Conservation (phyloP, 2,329 filamentous ascomycete species). For the Colletotrichum echinochloae region DNA sequence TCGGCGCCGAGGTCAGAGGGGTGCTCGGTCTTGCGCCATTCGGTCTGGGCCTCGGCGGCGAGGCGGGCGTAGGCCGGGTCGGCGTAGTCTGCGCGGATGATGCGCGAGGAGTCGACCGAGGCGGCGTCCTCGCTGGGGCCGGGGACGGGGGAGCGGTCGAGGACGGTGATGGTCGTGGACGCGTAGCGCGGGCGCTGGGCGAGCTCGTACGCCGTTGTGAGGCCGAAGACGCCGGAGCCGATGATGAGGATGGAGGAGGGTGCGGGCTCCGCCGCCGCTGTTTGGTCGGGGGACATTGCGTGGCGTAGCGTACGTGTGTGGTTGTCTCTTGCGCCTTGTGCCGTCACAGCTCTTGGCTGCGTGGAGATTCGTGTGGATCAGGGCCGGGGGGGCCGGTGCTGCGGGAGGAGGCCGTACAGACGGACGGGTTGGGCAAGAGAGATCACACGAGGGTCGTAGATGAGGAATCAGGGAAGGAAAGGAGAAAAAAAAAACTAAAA, state of each 20-base stretch:
- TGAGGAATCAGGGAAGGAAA: neutral
- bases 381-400: conserved; percentile 3
- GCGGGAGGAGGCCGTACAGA: neutral
- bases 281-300: conserved; percentile 8
- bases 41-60: conserved; percentile 75
- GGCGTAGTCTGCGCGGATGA: conserved; percentile 82
- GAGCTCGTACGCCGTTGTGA: conserved; percentile 74
- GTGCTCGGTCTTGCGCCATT: conserved; percentile 73
- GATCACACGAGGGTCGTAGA: neutral
- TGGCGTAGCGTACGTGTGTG: conserved; percentile 5
- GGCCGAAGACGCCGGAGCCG: conserved; percentile 75
- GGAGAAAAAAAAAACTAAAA: no score
- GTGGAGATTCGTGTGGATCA: conserved; percentile 4
- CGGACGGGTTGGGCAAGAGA: neutral
- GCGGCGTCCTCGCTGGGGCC: conserved; percentile 68
- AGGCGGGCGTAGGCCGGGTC: conserved; percentile 81
- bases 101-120: conserved; percentile 73
- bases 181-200: conserved; percentile 69
- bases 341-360: neutral
- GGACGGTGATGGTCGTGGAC: conserved; percentile 66
- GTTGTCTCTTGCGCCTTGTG: neutral
- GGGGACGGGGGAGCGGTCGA: conserved; percentile 64
- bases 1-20: conserved; percentile 67
- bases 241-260: conserved; percentile 73
- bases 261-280: conserved; percentile 30